Evolutionary conservation across 257 asterid genomes (phyloP).

Genomic region (Solanum medicagineum): DNA sequence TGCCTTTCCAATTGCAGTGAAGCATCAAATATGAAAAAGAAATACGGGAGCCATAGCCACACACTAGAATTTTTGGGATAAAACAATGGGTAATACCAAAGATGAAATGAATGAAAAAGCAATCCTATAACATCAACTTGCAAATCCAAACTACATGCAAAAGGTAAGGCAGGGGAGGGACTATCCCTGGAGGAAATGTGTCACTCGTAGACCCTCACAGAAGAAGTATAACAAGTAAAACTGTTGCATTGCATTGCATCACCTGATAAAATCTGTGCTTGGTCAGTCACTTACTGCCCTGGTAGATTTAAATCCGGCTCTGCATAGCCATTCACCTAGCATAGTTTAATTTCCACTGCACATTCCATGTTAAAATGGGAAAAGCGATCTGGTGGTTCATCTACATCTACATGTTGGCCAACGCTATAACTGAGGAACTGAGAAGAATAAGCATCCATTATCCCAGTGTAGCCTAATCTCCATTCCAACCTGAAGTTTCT

Average conservation of each 20-base stretch:
- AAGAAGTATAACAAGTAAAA: background rate
- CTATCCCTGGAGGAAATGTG: background rate
- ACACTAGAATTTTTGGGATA: background rate
- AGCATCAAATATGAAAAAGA: background rate
- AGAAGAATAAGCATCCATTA: slow-evolving; percentile 54
- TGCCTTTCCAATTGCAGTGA: background rate
- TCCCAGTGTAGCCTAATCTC: slow-evolving; percentile 70
- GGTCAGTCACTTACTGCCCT: background rate
- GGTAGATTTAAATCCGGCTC: background rate
- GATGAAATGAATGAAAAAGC: background rate
- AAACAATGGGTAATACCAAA: background rate
- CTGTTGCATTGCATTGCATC: background rate
- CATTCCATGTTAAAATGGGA: background rate
- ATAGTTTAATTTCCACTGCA: background rate
- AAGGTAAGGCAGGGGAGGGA: background rate
- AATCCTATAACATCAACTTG: background rate
- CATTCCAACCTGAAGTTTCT: slow-evolving; percentile 51
- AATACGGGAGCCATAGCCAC: background rate
- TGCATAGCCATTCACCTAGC: background rate
- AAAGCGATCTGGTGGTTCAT: background rate
- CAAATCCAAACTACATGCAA: background rate
- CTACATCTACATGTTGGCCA: slow-evolving; percentile 9
- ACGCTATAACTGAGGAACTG: slow-evolving; percentile 34
- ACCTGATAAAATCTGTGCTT: background rate
- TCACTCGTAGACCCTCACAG: background rate